phyloP scores from a whole-genome alignment of 2,329 filamentous ascomycete genomes.

The Mariannaea elegans region DNA sequence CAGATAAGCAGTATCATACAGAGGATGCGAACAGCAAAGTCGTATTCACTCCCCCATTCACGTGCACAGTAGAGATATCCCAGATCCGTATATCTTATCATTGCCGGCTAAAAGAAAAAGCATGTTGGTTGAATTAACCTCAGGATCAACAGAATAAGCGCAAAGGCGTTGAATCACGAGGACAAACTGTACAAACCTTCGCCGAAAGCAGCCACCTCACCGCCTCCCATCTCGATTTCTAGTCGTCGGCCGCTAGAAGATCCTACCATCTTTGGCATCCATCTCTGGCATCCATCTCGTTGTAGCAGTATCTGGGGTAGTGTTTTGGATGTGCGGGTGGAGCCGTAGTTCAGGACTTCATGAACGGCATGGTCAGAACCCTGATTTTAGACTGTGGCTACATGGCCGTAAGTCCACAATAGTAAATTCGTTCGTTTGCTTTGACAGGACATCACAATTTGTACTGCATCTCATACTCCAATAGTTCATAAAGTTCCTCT shows the following conservation, averaged over 20 bases:
- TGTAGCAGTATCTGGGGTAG: neutral
- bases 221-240: neutral
- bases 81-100: neutral
- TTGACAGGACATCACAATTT: neutral
- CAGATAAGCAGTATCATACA: neutral
- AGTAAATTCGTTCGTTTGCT: neutral
- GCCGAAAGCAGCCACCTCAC: neutral
- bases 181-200: conserved; percentile 3
- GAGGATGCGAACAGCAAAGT: no score
- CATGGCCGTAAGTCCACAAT: neutral
- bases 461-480: conserved; percentile 3
- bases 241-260: neutral
- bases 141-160: neutral
- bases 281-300: neutral
- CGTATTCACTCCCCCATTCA: no score
- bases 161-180: conserved; percentile 8
- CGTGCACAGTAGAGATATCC: neutral
- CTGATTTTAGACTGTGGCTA: neutral
- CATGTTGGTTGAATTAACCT: neutral
- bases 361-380: neutral
- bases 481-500: neutral
- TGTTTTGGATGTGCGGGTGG: neutral
- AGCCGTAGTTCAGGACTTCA: neutral
- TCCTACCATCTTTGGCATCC: neutral
- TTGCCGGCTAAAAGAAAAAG: neutral